Base-by-base conservation (phyloP, 805 yeast species). In the Sugiyamaella marilandica region DNA sequence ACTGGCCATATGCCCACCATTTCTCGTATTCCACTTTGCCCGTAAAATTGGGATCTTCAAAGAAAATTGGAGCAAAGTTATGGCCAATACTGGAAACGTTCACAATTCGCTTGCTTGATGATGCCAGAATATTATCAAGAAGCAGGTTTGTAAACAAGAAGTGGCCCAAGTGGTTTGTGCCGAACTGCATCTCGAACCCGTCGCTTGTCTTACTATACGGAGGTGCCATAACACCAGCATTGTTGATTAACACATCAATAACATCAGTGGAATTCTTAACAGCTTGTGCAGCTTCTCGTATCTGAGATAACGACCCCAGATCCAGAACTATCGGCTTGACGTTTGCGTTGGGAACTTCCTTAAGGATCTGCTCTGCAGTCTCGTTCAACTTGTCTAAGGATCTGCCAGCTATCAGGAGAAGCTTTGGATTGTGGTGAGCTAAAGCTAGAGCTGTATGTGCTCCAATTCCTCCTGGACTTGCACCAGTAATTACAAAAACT, bases 151-250 rank as follows among this genome's bases (percentile, higher is more conserved):
- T 82, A 35, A 88, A 71, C 16, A 88, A 69, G 58, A 86, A 86
- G 51, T 87, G 95, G 0, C 94, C 78, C 10, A 88, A 70, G 64
- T 83, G 88, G 64, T 87, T 86, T 1, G 90, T 83, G 62, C 87
- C 95, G 54, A 87, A 70, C 63, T 87, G 95, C 13, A 85, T 75
- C 65, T 89, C 96, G 65, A 85, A 86, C 2, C 81, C 81, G 60
- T 85, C 89, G 34, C 72, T 75, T 0, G 96, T 85, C 32, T 74
- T 59, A 18, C 77, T 72, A 65, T 72, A 82, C 0, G 95, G 92
- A n/a, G 83, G 72, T 13, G 85, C 90, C 82, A 85, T 83, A 4
- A 84, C 80, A 1, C 95, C 94, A 1, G 95, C 91, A 66, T 87
- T 88, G 60, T 86, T 81, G 44, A 88, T 75, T 33, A 88, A 72